These are phyloP conservation scores for Penicillium verhagenii DNA, from an alignment of 495 filamentous ascomycete species.

Conservation along the genomic window DNA sequence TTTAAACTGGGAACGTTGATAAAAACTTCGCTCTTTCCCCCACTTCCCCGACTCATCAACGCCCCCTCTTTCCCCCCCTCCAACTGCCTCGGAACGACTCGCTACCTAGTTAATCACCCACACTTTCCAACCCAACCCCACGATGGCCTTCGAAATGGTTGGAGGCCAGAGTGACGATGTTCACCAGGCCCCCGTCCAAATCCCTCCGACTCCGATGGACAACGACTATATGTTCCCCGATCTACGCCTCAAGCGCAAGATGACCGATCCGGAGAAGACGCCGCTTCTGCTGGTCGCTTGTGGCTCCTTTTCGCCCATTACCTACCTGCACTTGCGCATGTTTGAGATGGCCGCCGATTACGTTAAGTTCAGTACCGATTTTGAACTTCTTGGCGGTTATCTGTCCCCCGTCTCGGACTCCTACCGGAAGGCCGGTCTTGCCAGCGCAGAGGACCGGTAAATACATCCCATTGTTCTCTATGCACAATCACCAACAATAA, in stretches of 20 bases:
- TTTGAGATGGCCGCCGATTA: conserved; percentile 89
- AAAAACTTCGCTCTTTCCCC: not conserved
- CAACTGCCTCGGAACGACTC: conserved; percentile 3
- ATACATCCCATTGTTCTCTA: conserved; percentile 1
- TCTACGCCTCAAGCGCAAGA: conserved; percentile 64
- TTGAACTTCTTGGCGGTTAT: conserved; percentile 83
- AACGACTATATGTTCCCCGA: conserved; percentile 73
- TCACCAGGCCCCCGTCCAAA: conserved; percentile 22
- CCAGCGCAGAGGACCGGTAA: conserved; percentile 69
- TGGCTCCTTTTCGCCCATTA: conserved; percentile 82
- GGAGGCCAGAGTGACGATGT: conserved; percentile 33
- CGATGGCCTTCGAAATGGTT: conserved; percentile 32
- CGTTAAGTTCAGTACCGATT: conserved; percentile 76
- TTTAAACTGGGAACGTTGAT: not conserved
- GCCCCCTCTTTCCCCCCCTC: conserved; percentile 10
- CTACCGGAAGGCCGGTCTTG: conserved; percentile 89
- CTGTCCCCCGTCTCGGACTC: conserved; percentile 78
- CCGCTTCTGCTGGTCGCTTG: conserved; percentile 85
- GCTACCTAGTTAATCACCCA: conserved; percentile 2
- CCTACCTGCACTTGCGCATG: conserved; percentile 88
- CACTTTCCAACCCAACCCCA: conserved; percentile 2
- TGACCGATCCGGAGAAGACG: conserved; percentile 66
- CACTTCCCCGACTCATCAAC: not conserved
- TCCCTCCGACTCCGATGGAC: conserved; percentile 34
- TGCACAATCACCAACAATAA: not conserved